phyloP scores from a whole-genome alignment of 352 stramenopile genomes.

The Phytopythium sindhum region DNA sequence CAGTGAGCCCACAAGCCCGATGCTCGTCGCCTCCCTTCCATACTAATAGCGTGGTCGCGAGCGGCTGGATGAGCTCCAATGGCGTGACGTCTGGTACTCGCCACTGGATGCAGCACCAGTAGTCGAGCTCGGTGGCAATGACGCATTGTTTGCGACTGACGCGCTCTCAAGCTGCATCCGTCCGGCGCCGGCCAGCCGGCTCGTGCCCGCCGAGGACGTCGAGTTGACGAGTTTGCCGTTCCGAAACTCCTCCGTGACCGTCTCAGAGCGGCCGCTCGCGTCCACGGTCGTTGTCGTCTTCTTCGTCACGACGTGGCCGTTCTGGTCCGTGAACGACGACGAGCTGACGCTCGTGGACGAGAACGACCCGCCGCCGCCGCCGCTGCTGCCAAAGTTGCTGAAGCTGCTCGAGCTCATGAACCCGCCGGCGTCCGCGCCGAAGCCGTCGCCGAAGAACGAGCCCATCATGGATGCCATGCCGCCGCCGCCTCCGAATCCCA shows the following conservation, averaged over 20 bases:
- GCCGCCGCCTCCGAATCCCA: conserved; percentile 21
- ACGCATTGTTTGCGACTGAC: not conserved
- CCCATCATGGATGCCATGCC: conserved; percentile 35
- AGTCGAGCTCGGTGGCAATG: not conserved
- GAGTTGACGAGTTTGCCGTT: conserved; percentile 66
- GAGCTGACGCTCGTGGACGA: conserved; percentile 53
- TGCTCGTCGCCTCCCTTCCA: not conserved
- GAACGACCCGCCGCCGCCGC: conserved; percentile 28
- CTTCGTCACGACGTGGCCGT: conserved; percentile 66
- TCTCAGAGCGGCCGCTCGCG: conserved; percentile 46
- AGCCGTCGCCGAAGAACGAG: conserved; percentile 42
- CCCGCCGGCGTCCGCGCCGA: conserved; percentile 9
- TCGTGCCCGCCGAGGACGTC: conserved; percentile 28
- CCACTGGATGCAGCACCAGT: not conserved
- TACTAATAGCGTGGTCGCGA: conserved; percentile 7
- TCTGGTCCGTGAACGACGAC: conserved; percentile 66
- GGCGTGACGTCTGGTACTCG: conserved; percentile 1
- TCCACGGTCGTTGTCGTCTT: conserved; percentile 68
- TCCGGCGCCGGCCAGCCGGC: conserved; percentile 45
- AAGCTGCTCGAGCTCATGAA: conserved; percentile 9
- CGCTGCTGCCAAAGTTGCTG: conserved; percentile 13
- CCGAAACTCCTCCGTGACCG: conserved; percentile 65
- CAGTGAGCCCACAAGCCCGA: too few relatives aligned
- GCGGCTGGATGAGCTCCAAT: conserved; percentile 9
- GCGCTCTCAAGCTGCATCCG: conserved; percentile 57